Base-by-base conservation (phyloP, 2,329 filamentous ascomycete genomes). In the Rhinocladiella mackenziei region DNA sequence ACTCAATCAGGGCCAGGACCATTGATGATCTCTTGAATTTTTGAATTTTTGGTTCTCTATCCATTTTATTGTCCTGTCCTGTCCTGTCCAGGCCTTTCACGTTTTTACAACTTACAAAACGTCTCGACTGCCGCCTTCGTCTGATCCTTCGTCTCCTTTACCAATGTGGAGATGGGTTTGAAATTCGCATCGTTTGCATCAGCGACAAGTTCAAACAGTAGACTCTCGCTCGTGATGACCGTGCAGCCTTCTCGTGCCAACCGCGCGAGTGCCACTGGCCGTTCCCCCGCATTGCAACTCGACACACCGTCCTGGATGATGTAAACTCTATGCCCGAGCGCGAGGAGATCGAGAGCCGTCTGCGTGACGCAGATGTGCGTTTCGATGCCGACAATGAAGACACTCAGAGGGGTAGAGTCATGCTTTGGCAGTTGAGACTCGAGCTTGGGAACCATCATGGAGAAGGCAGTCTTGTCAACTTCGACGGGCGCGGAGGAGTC, bases 281-380 rank as follows among this genome's bases (percentile, higher is more conserved):
- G 77, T 69, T 97, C 91, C 60, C 86, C 81, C 13, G 72, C 69
- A 68, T 96, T 94, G 64, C 86, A 88, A 67, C 84, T 91, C 60
- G 84, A 89, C 30, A 97, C 89, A 22, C 81, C 91, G 65, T 97
- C 91, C 39, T 89, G 87, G 22, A 96, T 73, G 28, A 97, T 72
- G 64, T 94, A 95, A 5, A 96, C 91, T 40, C 73, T 72, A 65
- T 95, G 86, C 1, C 89, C 89, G 1, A 75, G 74, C 15, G 73
- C 71, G 31, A 92, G 70, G 36, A 94, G 70, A 69, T 96, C 91
- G 30, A 96, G 74, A 11, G 86, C 80, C 30, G 91, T 96, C 74
- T 97, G 91, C 49, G 87, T 89, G 20, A 97, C 81, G 72, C 91
- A 97, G 62, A 97, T 92, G 68, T 97, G 91, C 29, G 80, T 79